Evolutionary conservation across 139 green algal genomes (phyloP), one percentile per base, ranked within the genome.

Genomic region (Diplosphaera chodatii): DNA sequence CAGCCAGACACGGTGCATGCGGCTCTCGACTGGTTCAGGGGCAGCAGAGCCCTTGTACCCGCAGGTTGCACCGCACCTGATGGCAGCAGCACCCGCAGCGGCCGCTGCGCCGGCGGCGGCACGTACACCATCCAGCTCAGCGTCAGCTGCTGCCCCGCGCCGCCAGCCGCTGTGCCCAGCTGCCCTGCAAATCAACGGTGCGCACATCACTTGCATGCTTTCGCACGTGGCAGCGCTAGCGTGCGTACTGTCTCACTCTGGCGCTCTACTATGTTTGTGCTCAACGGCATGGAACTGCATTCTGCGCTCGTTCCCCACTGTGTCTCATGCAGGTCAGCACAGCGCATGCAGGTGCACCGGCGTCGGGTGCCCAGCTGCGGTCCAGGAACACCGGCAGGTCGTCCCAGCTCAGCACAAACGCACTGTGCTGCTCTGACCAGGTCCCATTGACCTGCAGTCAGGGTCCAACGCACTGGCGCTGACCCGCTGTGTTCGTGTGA

Each of bases 91-190:
- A 90, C 67, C 56, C 70, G 77, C 65, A 87, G 55, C 30, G 84
- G 84, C 28, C 64, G 32, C 31, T 78, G 67, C 6, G 67, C n/a
- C 16, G 40, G 15, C 5, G 77, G 68, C 18, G 84, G 84, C 1
- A 86, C 69, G 34, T 80, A 87, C n/a, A 84, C 68, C 63, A 87
- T 40, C 31, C 82, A 85, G 73, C 85, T 77, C 65, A 90, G 74
- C 32, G 83, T 77, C 68, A 41, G 63, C 67, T 74, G 68, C 55
- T 67, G 30, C 23, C 68, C 27, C 27, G 28, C 27, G 27, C 0
- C 37, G 4, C 13, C 23, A 1, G 55, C 18, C 37, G 3, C 56
- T 3, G 59, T 4, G 32, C 21, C 2, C 66, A 40, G 41, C 48
- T 63, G 27, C 65, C 21, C 22, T 32, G 40, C 23, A 55, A 62